Conservation (phyloP, 495 filamentous ascomycete species). For the Penicillium herquei region DNA sequence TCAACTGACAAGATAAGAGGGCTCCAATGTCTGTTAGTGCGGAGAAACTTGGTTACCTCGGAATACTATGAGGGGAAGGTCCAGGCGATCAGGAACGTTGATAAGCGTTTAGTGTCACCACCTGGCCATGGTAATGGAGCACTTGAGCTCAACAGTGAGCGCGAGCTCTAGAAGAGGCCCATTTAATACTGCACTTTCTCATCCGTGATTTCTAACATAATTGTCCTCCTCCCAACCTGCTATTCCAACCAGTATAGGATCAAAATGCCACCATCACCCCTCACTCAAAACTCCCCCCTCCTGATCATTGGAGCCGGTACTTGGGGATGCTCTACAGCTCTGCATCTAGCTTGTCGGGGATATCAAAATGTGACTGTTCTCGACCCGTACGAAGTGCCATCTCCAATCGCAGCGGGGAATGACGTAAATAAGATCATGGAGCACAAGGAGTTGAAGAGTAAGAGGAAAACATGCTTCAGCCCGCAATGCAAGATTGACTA, state of each 20-base stretch:
- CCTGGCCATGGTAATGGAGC: too few relatives aligned
- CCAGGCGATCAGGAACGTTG: background rate
- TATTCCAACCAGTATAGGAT: background rate
- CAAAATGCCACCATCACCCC: slow-evolving; percentile 5
- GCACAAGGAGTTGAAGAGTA: slow-evolving; percentile 43
- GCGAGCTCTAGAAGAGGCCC: too few relatives aligned
- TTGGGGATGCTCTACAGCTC: slow-evolving; percentile 53
- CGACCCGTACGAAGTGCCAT: slow-evolving; percentile 45
- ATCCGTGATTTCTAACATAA: background rate
- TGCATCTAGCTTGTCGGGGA: slow-evolving; percentile 49
- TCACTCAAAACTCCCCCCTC: slow-evolving; percentile 23
- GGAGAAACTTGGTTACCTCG: background rate
- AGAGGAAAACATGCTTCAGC: background rate
- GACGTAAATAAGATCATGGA: slow-evolving; percentile 60
- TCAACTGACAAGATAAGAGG: background rate
- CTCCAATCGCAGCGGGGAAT: slow-evolving; percentile 53
- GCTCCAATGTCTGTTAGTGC: background rate
- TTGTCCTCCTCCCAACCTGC: background rate
- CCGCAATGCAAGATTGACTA: too few relatives aligned
- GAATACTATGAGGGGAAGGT: background rate
- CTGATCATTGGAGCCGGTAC: slow-evolving; percentile 49
- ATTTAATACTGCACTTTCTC: background rate
- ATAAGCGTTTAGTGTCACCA: background rate
- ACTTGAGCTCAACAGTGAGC: too few relatives aligned
- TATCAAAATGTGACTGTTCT: slow-evolving; percentile 48